These are phyloP conservation scores for Neofusicoccum sp. DNA, from an alignment of 2,329 filamentous ascomycete genomes.

Conservation along the genomic window DNA sequence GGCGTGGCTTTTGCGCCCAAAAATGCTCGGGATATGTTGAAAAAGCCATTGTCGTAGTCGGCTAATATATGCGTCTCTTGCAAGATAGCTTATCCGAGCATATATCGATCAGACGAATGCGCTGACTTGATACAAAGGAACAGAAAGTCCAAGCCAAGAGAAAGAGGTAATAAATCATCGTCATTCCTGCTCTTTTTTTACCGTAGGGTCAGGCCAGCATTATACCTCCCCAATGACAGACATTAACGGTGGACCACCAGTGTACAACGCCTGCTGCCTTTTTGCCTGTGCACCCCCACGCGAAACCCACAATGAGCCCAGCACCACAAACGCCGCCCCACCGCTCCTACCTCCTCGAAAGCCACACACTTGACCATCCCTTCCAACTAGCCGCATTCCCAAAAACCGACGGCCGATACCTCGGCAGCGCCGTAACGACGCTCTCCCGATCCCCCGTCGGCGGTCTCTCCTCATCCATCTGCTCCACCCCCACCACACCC, in stretches of 20 bases:
- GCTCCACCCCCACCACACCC: background rate
- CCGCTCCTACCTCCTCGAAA: background rate
- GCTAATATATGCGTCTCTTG: background rate
- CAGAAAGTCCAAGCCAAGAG: too few relatives aligned
- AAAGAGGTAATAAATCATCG: background rate
- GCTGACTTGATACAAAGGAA: background rate
- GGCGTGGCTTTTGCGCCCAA: too few relatives aligned
- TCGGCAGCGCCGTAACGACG: slow-evolving; percentile 8
- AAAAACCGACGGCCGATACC: slow-evolving; percentile 10
- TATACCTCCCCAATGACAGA: background rate
- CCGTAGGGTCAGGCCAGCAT: too few relatives aligned
- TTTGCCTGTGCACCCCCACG: background rate
- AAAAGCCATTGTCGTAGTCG: background rate
- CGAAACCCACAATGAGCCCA: background rate
- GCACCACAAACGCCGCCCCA: background rate
- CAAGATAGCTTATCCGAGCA: background rate
- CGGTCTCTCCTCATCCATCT: background rate
- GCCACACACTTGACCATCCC: slow-evolving; percentile 6
- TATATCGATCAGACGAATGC: background rate
- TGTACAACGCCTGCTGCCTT: background rate
- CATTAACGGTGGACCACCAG: background rate
- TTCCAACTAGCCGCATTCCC: background rate
- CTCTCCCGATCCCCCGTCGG: background rate
- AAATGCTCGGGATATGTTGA: background rate
- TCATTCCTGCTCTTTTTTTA: background rate